These are phyloP conservation scores for Epichloe baconii DNA, from an alignment of 2,329 filamentous ascomycete genomes.

Conservation along the genomic window DNA sequence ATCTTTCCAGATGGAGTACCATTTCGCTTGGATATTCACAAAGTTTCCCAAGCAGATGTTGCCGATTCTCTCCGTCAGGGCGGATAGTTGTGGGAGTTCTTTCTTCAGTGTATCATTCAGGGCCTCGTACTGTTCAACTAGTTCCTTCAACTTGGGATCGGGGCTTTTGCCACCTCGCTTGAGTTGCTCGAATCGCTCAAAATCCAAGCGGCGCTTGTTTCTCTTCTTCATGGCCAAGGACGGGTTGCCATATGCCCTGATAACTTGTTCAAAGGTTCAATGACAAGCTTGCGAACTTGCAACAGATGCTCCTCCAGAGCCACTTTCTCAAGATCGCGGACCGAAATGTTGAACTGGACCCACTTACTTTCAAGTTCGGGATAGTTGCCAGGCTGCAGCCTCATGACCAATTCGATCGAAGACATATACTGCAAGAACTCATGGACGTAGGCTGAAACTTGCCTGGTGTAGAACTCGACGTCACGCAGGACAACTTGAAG, in stretches of 20 bases:
- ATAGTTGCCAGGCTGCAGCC: slow-evolving; percentile 55
- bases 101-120: slow-evolving; percentile 89
- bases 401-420: slow-evolving; percentile 73
- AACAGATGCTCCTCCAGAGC: slow-evolving; percentile 67
- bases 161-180: slow-evolving; percentile 72
- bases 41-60: slow-evolving; percentile 74
- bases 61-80: slow-evolving; percentile 69
- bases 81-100: slow-evolving; percentile 75
- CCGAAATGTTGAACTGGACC: slow-evolving; percentile 78
- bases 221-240: slow-evolving; percentile 88
- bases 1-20: slow-evolving; percentile 72
- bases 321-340: slow-evolving; percentile 73
- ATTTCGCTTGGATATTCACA: slow-evolving; percentile 68
- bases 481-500: slow-evolving; percentile 87
- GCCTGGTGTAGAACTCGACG: slow-evolving; percentile 83
- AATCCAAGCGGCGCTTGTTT: slow-evolving; percentile 83
- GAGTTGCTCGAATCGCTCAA: slow-evolving; percentile 65
- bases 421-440: slow-evolving; percentile 70
- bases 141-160: slow-evolving; percentile 72
- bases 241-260: slow-evolving; percentile 70
- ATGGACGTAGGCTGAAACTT: slow-evolving; percentile 65
- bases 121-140: slow-evolving; percentile 79
- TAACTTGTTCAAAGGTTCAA: slow-evolving; percentile 67
- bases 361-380: slow-evolving; percentile 88
- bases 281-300: slow-evolving; percentile 67